Conservation (phyloP, 148 eudicot species). For the Rheum nobile region DNA sequence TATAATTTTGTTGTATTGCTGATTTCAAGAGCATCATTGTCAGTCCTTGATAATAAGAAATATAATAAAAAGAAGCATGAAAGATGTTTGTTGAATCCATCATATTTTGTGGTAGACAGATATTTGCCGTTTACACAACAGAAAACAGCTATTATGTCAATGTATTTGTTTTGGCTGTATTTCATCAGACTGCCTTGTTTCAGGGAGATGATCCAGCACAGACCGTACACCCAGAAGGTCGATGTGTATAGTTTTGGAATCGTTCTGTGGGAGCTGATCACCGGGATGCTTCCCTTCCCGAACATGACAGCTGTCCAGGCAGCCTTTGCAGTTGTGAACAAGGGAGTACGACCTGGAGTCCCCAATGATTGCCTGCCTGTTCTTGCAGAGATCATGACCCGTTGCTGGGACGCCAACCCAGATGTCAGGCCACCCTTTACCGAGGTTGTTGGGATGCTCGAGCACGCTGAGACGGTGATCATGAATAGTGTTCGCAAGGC, state of each 20-base stretch:
- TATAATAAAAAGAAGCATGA: neutral
- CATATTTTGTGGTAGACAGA: neutral
- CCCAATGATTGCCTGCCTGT: constrained; percentile 70
- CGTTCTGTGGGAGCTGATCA: constrained; percentile 88
- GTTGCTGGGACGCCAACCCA: constrained; percentile 87
- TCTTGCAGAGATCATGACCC: constrained; percentile 75
- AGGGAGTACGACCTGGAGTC: constrained; percentile 70
- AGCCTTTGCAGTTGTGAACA: constrained; percentile 96
- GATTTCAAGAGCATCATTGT: neutral
- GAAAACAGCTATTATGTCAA: neutral
- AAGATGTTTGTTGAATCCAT: neutral
- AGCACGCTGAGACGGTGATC: constrained; percentile 71
- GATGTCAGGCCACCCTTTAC: constrained; percentile 76
- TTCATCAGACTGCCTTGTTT: neutral
- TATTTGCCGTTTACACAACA: neutral
- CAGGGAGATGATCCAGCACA: constrained; percentile 99
- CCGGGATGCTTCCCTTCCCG: constrained; percentile 93
- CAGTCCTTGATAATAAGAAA: neutral
- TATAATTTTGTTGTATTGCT: neutral
- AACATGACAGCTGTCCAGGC: constrained; percentile 99
- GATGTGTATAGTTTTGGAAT: constrained; percentile 96
- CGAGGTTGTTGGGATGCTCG: constrained; percentile 76
- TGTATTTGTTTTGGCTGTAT: neutral
- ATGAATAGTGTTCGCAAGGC: constrained; percentile 89
- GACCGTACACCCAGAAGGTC: constrained; percentile 91